Base-by-base conservation (phyloP, 805 yeast genomes). In the Candida adriatica region DNA sequence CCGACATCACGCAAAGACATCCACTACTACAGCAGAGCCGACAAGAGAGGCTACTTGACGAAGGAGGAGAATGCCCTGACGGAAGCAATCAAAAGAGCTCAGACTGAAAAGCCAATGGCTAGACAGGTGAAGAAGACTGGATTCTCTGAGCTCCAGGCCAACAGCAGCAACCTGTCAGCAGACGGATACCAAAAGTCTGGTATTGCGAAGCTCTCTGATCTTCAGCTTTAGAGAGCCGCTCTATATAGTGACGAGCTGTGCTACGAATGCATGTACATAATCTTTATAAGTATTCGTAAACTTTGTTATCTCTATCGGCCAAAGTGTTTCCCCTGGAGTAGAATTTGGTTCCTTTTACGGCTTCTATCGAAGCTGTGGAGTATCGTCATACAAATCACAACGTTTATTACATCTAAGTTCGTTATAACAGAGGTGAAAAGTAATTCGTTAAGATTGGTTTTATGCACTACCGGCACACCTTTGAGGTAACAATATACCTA, bases 1-100 rank as follows among this genome's bases (percentile, higher is more conserved):
- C 98, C 98, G 10, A 80, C 79, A 7, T 76, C 73, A 46, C 75
- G 83, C 59, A 80, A 84, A 58, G 86, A 81, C 50, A 77, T 90
- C 35, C 75, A 74, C 36, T 85, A 68, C 58, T 90, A 92, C 61
- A 73, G 86, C 29, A 70, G 75, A 53, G 68, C 70, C 2, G 75
- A 66, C 22, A 75, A 75, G 50, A 71, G 86, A 44, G 98, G 98
- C 6, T 90, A 85, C 53, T 59, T 87, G 50, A 55, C 49, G 31
- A 68, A 59, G 47, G 73, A 53, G 40, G 25, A 27, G 17, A 42
- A 49, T 27, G 40, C 42, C n/a, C 38, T 49, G 14, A 34, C 34
- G 5, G 32, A 41, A 8, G 48, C 52, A 4, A 48, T 51, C 22
- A 38, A 38, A 15, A 27, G 34, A 5, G 50, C 53, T 4, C 42